Base-by-base conservation (phyloP, 2,329 filamentous ascomycete species). In the Pseudocercospora fijiensis region DNA sequence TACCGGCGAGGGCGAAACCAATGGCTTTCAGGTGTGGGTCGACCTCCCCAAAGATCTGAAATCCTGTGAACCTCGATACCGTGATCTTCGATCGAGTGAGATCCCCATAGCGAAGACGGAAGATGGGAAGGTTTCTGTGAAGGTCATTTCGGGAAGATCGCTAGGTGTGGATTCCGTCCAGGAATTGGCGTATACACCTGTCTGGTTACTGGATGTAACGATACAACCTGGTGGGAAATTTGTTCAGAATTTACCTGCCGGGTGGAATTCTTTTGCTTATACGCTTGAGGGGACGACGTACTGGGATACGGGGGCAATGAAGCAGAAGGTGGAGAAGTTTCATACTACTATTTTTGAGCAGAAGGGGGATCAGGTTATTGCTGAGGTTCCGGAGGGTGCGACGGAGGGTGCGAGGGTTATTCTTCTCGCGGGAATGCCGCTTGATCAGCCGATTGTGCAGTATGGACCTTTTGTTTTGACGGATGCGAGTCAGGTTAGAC, bases 11-110 rank as follows among this genome's bases (percentile, higher is more conserved):
- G 91, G 91, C 89, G 64, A 96, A 93, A 76, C 84, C 96, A 60
- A n/a, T n/a, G 94, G 94, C 33, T 86, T 98, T 79, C 95, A 98
- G 81, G 83, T 98, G 22, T 98, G 95, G 94, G 93, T 98, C 53
- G 94, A 98, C 76, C 81, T 98, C 10, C 94, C 95, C 5, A 80
- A 86, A 73, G 78, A 88, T 41, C 83, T 97, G 60, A 98, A 98
- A 83, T 83, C 82, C 69, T 96, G 91, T 80, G 94, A 98, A 78
- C 94, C 94, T 41, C 86, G 94, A 52, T 98, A 98, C 78, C 90
- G 94, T 61, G 94, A 98, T 77, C 80, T 98, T 58, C 83, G 86
- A 58, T 90, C 89, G 0, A 75, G 75, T 4, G 94, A 98, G 79
- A 94, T 98, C 70, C 94, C 94, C 0, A 73, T 80, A 3, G 90